Percentiles rank a stretch among this genome's conserved stretches.
phyloP scores from a whole-genome alignment of 2,329 filamentous ascomycete genomes.

The Xylariales sp. region DNA sequence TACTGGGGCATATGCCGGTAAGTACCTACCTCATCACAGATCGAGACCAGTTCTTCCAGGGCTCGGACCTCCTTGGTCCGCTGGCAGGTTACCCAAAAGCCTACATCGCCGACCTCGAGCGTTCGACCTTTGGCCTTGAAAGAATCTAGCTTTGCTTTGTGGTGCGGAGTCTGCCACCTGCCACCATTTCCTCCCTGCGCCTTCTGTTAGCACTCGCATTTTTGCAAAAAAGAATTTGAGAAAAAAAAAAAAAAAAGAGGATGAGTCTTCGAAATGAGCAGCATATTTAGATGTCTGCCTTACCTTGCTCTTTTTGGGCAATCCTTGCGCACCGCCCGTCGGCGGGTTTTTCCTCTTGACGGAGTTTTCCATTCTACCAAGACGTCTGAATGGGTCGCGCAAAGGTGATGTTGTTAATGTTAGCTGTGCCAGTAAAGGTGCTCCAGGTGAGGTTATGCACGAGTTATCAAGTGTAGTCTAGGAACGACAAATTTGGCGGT shows the following conservation, averaged over 20 bases:
- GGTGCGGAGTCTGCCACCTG: conserved; percentile 59
- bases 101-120: conserved; percentile 64
- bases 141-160: conserved; percentile 43
- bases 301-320: conserved; percentile 33
- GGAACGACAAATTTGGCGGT: neutral
- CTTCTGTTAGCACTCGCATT: neutral
- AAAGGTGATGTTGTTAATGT: too few species aligned
- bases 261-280: neutral
- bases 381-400: too few species aligned
- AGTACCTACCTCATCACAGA: conserved; percentile 62
- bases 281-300: neutral
- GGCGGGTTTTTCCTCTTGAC: conserved; percentile 30
- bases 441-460: too few species aligned
- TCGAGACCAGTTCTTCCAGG: conserved; percentile 58
- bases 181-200: conserved; percentile 46
- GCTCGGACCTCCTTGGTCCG: conserved; percentile 68
- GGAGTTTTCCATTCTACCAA: conserved; percentile 30
- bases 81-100: conserved; percentile 76
- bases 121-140: conserved; percentile 34
- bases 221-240: neutral
- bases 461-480: too few species aligned
- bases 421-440: too few species aligned
- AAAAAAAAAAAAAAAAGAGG: neutral
- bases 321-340: conserved; percentile 15
- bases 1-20: too few species aligned